phyloP scores from a whole-genome alignment of 768 basidiomycete species.

The Hygrophoropsis aurantiaca region DNA sequence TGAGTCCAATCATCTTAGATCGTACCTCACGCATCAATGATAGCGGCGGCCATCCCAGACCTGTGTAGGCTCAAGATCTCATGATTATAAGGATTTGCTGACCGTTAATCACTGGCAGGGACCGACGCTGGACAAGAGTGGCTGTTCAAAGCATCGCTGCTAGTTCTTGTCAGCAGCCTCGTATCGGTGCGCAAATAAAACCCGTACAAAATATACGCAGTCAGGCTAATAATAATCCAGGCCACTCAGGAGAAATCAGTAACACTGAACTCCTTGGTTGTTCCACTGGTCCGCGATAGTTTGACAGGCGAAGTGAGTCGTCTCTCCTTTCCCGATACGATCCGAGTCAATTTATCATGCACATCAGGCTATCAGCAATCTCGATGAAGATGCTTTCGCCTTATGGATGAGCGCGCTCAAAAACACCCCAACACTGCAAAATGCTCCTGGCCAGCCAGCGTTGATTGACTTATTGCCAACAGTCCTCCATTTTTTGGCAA shows the following conservation, averaged over 20 bases:
- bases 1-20: constrained; percentile 45
- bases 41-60: constrained; percentile 64
- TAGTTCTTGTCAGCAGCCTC: constrained; percentile 69
- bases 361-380: constrained; percentile 56
- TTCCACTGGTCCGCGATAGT: constrained; percentile 66
- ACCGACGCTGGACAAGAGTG: constrained; percentile 63
- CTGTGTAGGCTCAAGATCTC: constrained; percentile 54
- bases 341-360: background rate
- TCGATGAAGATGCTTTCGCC: constrained; percentile 76
- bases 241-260: constrained; percentile 64
- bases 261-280: constrained; percentile 52
- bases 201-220: background rate
- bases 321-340: background rate
- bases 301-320: constrained; percentile 51
- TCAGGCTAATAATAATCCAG: constrained; percentile 33
- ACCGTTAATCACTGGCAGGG: constrained; percentile 47
- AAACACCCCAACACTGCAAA: constrained; percentile 56
- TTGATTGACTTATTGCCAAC: constrained; percentile 68
- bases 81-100: constrained; percentile 3
- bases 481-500: constrained; percentile 56
- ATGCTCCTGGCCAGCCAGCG: constrained; percentile 43
- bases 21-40: constrained; percentile 57
- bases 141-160: constrained; percentile 68
- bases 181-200: constrained; percentile 57
- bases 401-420: constrained; percentile 75